Evolutionary conservation across 805 yeast species (phyloP).

Genomic region (Candida argentea): DNA sequence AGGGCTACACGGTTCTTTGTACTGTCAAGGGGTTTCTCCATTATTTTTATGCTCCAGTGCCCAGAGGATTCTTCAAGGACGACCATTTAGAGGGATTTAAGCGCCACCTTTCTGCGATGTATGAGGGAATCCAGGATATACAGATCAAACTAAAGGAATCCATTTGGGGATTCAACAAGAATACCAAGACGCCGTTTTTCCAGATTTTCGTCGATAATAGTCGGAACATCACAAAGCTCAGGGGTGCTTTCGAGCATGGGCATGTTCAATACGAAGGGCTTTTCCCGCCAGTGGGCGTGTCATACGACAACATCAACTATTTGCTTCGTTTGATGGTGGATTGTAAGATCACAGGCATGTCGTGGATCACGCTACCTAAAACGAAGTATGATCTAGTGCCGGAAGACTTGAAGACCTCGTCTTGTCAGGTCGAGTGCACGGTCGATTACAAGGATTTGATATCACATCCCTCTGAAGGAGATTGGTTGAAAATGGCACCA

Average conservation of each 20-base stretch:
- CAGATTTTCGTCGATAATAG: slow-evolving; percentile 63
- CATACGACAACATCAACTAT: slow-evolving; percentile 88
- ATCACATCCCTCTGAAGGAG: slow-evolving; percentile 84
- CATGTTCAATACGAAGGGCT: slow-evolving; percentile 54
- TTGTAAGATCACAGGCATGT: slow-evolving; percentile 89
- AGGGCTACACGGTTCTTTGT: slow-evolving; percentile 84
- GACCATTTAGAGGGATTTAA: slow-evolving; percentile 41
- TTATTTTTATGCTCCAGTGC: slow-evolving; percentile 87
- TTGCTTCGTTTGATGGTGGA: slow-evolving; percentile 85
- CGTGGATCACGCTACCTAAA: slow-evolving; percentile 87
- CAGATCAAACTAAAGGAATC: slow-evolving; percentile 69
- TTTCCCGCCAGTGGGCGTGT: slow-evolving; percentile 51
- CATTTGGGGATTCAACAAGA: slow-evolving; percentile 89
- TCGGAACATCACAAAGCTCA: slow-evolving; percentile 51
- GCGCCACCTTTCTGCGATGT: slow-evolving; percentile 35
- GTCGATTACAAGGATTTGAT: slow-evolving; percentile 60
- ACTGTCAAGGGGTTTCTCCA: slow-evolving; percentile 84
- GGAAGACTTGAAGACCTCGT: slow-evolving; percentile 39
- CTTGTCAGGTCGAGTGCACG: slow-evolving; percentile 77
- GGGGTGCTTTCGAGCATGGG: slow-evolving; percentile 80
- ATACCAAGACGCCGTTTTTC: slow-evolving; percentile 66
- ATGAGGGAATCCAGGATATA: slow-evolving; percentile 51
- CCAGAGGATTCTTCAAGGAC: slow-evolving; percentile 55
- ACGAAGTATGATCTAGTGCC: slow-evolving; percentile 50
- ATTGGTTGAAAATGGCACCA: slow-evolving; percentile 90